These are phyloP conservation scores for Calonectria crousiana DNA, from an alignment of 2,329 filamentous ascomycete species.

Conservation along the genomic window DNA sequence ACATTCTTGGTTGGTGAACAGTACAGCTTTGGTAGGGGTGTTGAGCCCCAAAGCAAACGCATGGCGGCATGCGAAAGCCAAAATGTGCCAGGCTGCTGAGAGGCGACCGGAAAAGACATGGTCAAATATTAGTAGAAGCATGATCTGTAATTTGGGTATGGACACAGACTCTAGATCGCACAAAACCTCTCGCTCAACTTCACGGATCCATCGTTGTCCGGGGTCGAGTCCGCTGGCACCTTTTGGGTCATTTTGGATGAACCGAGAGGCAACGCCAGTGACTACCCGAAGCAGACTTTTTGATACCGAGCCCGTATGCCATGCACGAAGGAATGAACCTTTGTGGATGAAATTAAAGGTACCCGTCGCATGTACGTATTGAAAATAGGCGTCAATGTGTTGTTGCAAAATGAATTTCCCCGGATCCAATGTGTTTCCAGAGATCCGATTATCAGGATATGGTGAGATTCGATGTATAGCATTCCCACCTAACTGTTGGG, in stretches of 20 bases:
- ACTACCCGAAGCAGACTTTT: not conserved
- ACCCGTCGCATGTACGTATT: not conserved
- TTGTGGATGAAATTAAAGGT: not conserved
- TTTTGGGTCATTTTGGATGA: not conserved
- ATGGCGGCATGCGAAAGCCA: not conserved
- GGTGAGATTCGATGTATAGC: not conserved
- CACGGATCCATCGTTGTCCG: not conserved
- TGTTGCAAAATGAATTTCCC: not conserved
- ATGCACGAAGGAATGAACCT: not conserved
- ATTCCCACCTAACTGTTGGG: no score
- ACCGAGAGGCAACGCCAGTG: not conserved
- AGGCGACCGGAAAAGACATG: not conserved
- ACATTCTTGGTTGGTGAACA: slow-evolving; percentile 3
- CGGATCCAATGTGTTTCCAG: not conserved
- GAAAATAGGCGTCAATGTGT: not conserved
- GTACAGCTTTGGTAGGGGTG: not conserved
- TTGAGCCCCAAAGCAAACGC: not conserved
- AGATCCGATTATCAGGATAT: no score
- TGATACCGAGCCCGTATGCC: not conserved
- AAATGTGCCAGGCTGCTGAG: not conserved
- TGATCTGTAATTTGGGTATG: not conserved
- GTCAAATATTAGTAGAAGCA: not conserved
- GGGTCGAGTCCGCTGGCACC: not conserved
- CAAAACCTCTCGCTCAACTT: not conserved
- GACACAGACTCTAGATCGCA: not conserved